Evolutionary conservation across 306 rosid species (phyloP).

Genomic region (Cucurbita moschata): DNA sequence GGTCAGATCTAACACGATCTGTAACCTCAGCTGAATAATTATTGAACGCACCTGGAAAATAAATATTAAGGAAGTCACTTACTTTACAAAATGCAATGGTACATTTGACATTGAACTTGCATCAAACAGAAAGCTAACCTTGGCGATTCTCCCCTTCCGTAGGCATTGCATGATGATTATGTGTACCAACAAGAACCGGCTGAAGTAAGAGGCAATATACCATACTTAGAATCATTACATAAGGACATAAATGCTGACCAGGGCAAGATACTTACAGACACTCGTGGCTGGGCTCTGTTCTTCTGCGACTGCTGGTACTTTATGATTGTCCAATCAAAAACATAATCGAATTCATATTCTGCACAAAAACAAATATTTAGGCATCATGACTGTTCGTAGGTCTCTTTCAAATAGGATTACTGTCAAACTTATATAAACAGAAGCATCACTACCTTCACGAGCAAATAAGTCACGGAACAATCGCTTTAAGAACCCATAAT

Average conservation of each 20-base stretch:
- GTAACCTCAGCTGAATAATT: constrained; percentile 35
- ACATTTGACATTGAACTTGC: not conserved
- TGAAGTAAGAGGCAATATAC: constrained; percentile 22
- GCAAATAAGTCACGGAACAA: constrained; percentile 74
- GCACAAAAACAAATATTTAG: constrained; percentile 15
- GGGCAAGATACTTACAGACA: constrained; percentile 35
- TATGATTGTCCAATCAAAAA: constrained; percentile 82
- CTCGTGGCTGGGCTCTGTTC: constrained; percentile 39
- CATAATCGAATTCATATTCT: constrained; percentile 78
- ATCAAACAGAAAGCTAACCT: constrained; percentile 28
- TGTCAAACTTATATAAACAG: not conserved
- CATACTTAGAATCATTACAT: constrained; percentile 8
- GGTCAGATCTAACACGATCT: constrained; percentile 43
- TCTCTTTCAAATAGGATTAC: not conserved
- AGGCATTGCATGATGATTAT: constrained; percentile 34
- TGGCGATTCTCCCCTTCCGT: constrained; percentile 41
- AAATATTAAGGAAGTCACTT: not conserved
- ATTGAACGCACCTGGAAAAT: constrained; percentile 21
- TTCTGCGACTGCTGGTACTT: constrained; percentile 82
- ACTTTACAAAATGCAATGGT: not conserved
- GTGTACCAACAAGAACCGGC: constrained; percentile 51
- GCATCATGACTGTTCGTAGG: not conserved
- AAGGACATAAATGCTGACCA: constrained; percentile 1
- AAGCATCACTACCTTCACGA: constrained; percentile 53
- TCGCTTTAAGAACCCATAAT: constrained; percentile 93